Conservation (phyloP, 139 green algal species). For the Dunaliella primolecta region DNA sequence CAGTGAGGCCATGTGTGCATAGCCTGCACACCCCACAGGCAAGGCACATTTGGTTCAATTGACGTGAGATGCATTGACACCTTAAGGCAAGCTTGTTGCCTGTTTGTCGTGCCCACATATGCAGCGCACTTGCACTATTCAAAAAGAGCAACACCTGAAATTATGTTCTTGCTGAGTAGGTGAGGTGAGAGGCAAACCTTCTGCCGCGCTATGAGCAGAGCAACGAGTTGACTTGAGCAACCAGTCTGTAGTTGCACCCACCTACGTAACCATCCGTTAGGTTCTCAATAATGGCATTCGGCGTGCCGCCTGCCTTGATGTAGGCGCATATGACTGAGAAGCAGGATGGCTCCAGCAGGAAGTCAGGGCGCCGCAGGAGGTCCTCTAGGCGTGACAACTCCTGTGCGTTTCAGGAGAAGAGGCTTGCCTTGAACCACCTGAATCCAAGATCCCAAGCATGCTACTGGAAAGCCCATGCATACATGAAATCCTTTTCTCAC, state of each 20-base stretch:
- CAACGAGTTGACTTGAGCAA: too few relatives aligned
- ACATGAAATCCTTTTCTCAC: background rate
- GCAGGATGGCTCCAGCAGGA: conserved; percentile 62
- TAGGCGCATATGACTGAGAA: conserved; percentile 53
- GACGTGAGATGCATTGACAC: too few relatives aligned
- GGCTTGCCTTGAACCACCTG: background rate
- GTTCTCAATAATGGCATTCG: conserved; percentile 51
- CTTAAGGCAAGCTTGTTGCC: too few relatives aligned
- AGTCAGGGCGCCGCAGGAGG: conserved; percentile 56
- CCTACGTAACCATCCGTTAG: conserved; percentile 66
- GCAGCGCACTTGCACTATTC: too few relatives aligned
- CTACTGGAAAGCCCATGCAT: background rate
- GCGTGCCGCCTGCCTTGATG: conserved; percentile 49
- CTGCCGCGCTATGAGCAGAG: too few relatives aligned
- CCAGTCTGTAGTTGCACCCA: too few relatives aligned
- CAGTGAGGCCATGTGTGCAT: conserved; percentile 66
- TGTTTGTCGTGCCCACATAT: too few relatives aligned
- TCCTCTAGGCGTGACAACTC: conserved; percentile 38
- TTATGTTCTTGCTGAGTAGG: too few relatives aligned
- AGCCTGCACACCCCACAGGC: too few relatives aligned
- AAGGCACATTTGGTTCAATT: too few relatives aligned
- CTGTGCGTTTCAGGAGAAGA: background rate
- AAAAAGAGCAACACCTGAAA: too few relatives aligned
- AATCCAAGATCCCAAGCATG: background rate
- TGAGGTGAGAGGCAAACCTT: too few relatives aligned